Base-by-base conservation (phyloP, 805 yeast species). In the Yamadazyma nakazawae region DNA sequence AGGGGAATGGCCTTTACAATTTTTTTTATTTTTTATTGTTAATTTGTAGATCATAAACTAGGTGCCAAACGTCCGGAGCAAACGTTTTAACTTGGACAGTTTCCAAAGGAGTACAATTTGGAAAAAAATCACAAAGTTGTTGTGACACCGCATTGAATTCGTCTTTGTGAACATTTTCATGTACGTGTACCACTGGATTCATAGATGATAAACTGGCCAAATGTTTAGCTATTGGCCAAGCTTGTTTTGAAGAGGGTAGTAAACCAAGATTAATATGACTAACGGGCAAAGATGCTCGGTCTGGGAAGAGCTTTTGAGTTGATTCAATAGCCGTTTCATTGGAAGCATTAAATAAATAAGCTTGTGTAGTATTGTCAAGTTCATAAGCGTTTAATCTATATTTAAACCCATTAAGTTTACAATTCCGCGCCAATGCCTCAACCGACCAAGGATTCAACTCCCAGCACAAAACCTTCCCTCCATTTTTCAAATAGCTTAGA, bases 31-130 rank as follows among this genome's bases (percentile, higher is more conserved):
- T 28, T 12, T 5, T 28, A 10, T 28, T 28, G 32, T 28, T 21
- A 30, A 30, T 41, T 17, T 43, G 19, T 38, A 45, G 8, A 30
- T 69, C 75, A 14, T 63, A 51, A 5, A 87, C 86, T 1, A 86
- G 67, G 54, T 88, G 96, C 84, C 87, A 84, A 1, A 89, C 81
- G 41, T 85, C 92, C 0, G 96, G 96, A 0, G 96, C 95, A 72
- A 82, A 88, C 0, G 92, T 85, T 65, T 88, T 89, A 46, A 89
- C 86, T 53, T 70, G 77, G 1, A 55, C 9, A 10, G 63, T 63
- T 6, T 39, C 46, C 3, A 30, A 5, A 10, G 39, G 28, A 2
- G 13, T n/a, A 10, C 45, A 26, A 14, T 7, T 14, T 3, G 46
- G 46, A 36, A 53, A 53, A 10, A 35, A 11, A 4, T 34, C n/a